Conservation (phyloP, 495 filamentous ascomycete genomes). For the Penicillium samsonianum region DNA sequence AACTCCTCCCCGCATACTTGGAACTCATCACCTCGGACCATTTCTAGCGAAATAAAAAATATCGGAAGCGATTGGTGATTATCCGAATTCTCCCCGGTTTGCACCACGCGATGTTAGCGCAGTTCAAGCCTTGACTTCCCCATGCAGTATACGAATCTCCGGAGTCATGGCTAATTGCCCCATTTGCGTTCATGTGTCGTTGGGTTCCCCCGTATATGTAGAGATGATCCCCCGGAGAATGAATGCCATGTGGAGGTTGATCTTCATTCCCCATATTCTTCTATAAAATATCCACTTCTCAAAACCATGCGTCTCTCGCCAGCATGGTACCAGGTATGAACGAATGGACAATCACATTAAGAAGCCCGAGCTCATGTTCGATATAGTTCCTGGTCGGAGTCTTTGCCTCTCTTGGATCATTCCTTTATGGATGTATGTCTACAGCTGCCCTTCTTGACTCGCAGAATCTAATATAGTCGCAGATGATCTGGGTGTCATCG, state of each 20-base stretch:
- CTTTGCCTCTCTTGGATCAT: slow-evolving; percentile 62
- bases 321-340: slow-evolving; percentile 57
- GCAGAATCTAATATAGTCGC: slow-evolving; percentile 13
- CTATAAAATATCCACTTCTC: neutral
- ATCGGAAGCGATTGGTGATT: neutral
- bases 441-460: slow-evolving; percentile 15
- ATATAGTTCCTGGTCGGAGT: slow-evolving; percentile 63
- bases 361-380: neutral
- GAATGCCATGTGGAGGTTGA: slow-evolving; percentile 24
- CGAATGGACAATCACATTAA: slow-evolving; percentile 6
- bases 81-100: neutral
- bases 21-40: neutral
- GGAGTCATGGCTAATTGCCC: neutral
- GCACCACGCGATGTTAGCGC: neutral
- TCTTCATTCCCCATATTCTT: slow-evolving; percentile 11
- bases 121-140: neutral
- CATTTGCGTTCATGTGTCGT: neutral
- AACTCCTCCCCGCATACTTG: slow-evolving; percentile 8
- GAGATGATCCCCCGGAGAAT: neutral
- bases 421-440: slow-evolving; percentile 56
- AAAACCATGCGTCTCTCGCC: slow-evolving; percentile 54
- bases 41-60: neutral
- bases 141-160: neutral
- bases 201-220: slow-evolving; percentile 5
- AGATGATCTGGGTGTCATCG: slow-evolving; percentile 60